A percentile compares a stretch with the other conserved stretches of the same genome.
phyloP scores from a whole-genome alignment of 1,139 yeast species.

The Yamadazyma siamensis region DNA sequence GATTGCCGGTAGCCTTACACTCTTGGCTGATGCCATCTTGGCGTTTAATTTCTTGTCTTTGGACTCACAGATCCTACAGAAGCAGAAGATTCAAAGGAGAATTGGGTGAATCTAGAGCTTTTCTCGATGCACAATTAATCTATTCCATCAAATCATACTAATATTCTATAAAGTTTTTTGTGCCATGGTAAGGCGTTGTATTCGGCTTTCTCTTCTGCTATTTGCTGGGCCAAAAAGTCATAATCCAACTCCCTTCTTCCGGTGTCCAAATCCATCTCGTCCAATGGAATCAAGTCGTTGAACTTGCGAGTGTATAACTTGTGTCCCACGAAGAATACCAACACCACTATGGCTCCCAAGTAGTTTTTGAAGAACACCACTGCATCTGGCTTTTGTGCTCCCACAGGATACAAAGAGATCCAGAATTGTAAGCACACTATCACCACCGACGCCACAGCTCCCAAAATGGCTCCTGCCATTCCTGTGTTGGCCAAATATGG shows the following conservation, averaged over 20 bases:
- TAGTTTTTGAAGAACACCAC: slow-evolving; percentile 55
- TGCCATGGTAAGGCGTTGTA: slow-evolving; percentile 16
- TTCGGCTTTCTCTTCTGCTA: slow-evolving; percentile 31
- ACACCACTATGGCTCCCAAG: slow-evolving; percentile 57
- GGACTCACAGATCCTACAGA: slow-evolving; percentile 30
- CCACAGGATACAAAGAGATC: slow-evolving; percentile 39
- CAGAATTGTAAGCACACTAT: slow-evolving; percentile 42
- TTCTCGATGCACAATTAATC: background rate
- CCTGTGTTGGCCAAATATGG: slow-evolving; percentile 40
- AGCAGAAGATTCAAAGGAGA: slow-evolving; percentile 18
- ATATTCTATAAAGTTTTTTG: slow-evolving; percentile 4
- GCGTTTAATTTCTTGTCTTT: slow-evolving; percentile 38
- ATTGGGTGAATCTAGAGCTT: slow-evolving; percentile 6
- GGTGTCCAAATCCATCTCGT: slow-evolving; percentile 35
- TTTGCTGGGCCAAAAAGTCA: slow-evolving; percentile 35
- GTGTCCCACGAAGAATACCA: slow-evolving; percentile 53
- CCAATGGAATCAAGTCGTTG: slow-evolving; percentile 24
- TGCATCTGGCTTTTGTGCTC: slow-evolving; percentile 27
- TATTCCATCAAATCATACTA: background rate
- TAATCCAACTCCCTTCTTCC: slow-evolving; percentile 39
- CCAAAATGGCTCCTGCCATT: slow-evolving; percentile 30
- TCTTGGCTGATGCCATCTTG: slow-evolving; percentile 43
- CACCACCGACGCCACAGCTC: slow-evolving; percentile 18
- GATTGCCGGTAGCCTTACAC: slow-evolving; percentile 56
- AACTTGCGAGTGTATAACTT: slow-evolving; percentile 31